These are phyloP conservation scores for Ophiostoma tasmaniense DNA, from an alignment of 2,329 filamentous ascomycete genomes.

Conservation along the genomic window DNA sequence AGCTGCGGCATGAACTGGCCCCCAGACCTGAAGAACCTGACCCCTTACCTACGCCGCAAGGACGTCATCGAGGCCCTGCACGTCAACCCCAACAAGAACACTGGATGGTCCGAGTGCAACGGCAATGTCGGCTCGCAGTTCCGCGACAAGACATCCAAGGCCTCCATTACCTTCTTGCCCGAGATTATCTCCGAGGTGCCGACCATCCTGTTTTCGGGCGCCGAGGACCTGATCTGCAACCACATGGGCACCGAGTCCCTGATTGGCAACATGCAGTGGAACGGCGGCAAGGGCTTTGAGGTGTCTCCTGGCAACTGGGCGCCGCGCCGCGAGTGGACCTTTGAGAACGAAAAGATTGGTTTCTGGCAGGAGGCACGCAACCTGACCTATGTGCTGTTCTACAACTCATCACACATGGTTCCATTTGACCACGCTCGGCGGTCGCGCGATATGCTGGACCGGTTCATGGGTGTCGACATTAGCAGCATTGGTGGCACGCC, in stretches of 20 bases:
- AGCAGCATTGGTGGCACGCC: constrained; percentile 74
- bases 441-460: constrained; percentile 90
- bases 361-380: constrained; percentile 94
- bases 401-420: constrained; percentile 97
- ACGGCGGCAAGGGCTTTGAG: constrained; percentile 85
- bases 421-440: constrained; percentile 86
- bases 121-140: constrained; percentile 69
- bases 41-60: constrained; percentile 72
- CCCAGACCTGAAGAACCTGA: constrained; percentile 68
- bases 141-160: constrained; percentile 58
- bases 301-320: constrained; percentile 78
- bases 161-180: constrained; percentile 67
- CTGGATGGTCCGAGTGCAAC: constrained; percentile 87
- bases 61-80: constrained; percentile 77
- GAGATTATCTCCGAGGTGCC: constrained; percentile 68
- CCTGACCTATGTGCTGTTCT: constrained; percentile 88
- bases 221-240: constrained; percentile 94
- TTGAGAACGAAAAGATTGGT: constrained; percentile 78
- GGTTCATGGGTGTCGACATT: constrained; percentile 91
- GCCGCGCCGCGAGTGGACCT: constrained; percentile 87
- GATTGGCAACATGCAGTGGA: constrained; percentile 87
- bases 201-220: constrained; percentile 82
- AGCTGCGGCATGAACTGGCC: constrained; percentile 98
- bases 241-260: constrained; percentile 87
- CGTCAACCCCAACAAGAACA: constrained; percentile 69